Evolutionary conservation across 228 moss, liverwort and hornwort genomes (phyloP).

Genomic region (Sphagnum fallax): DNA sequence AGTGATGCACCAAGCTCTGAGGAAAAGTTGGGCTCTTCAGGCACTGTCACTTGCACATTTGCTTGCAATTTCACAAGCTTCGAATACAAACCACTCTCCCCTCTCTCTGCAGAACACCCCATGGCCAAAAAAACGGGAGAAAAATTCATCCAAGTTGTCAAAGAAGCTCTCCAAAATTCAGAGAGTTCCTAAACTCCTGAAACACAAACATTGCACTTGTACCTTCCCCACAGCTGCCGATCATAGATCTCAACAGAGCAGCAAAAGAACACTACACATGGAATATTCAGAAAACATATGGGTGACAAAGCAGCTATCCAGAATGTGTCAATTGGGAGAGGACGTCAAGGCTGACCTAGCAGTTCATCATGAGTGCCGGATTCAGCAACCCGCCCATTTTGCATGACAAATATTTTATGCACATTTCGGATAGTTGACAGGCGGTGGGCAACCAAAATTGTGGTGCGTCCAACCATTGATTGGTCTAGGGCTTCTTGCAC

Average conservation of each 20-base stretch:
- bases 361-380: slow-evolving; percentile 2
- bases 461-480: slow-evolving; percentile 8
- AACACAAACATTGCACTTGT: no score
- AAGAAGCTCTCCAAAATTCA: no score
- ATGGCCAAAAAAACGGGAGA: no score
- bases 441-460: slow-evolving; percentile 23
- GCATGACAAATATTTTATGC: not conserved
- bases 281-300: slow-evolving; percentile 1
- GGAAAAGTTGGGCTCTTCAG: no score
- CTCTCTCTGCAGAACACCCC: not conserved
- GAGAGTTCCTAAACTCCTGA: no score
- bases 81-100: not conserved
- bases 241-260: no score
- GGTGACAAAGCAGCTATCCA: not conserved
- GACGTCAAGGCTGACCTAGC: not conserved
- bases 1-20: no score
- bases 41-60: not conserved
- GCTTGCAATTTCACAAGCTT: not conserved
- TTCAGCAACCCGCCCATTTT: slow-evolving; percentile 10
- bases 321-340: not conserved
- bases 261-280: no score
- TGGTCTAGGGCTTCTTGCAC: slow-evolving; percentile 18
- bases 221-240: no score
- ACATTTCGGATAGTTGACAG: slow-evolving; percentile 19
- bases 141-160: no score